Base-by-base conservation (phyloP, 306 rosid genomes). In the Glycine soja region DNA sequence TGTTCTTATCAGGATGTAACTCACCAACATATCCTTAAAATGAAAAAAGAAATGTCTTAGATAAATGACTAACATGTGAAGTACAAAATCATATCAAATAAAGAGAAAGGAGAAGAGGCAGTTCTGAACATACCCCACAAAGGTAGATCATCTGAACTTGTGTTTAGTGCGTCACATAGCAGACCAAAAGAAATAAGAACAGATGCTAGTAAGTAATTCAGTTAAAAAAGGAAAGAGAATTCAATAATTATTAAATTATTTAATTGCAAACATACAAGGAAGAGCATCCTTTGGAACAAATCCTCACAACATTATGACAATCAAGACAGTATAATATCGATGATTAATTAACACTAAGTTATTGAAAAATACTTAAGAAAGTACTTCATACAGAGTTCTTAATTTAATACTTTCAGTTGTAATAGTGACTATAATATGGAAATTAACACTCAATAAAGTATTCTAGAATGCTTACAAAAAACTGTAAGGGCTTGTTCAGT, bases 91-190 rank as follows among this genome's bases (percentile, higher is more conserved):
- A 77, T 42, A 66, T 68, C 52, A 65, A 72, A 65, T 61, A 65
- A 76, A 63, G 36, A 66, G 34, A 80, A 78, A 76, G 72, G 62
- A 66, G 13, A 56, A 64, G 82, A 83, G 30, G 30, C 30, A 24
- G 79, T 69, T 36, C 18, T 54, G 76, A 58, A 77, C 90, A 76
- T 93, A 96, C 99, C 97, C 98, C 98, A 93, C 83, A 96, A 81
- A 80, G 99, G 99, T 63, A 96, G 94, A 86, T 96, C 99, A 85
- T 96, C 99, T 96, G 97, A 78, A 87, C 80, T 82, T 80, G 86
- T 64, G 76, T 82, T 83, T 81, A 74, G 83, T 54, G 72, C 71
- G 43, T 84, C 77, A 79, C 75, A 47, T 75, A 80, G 5, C 59
- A 63, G 64, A 81, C 81, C 92, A 62, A 51, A 73, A 64, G 82